Base-by-base conservation (phyloP, 2,329 filamentous ascomycete genomes). In the Colletotrichum gloeosporioides region DNA sequence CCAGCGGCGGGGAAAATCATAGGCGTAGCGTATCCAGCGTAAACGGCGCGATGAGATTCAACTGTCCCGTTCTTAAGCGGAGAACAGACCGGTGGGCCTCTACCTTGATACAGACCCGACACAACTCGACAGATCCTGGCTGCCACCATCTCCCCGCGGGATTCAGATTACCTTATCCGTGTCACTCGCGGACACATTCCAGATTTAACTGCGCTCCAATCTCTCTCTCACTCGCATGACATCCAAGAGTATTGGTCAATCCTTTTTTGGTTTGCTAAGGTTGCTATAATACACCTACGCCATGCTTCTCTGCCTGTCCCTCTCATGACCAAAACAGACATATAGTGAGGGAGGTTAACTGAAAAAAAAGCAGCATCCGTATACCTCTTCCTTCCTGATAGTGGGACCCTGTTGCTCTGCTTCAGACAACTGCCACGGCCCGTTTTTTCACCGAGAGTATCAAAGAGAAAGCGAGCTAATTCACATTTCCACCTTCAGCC, bases 221-320 rank as follows among this genome's bases (percentile, higher is more conserved):
- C 18, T 32, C 61, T 32, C 25, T n/a, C n/a, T 15, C 27, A 32
- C 6, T 15, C 39, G 12, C 59, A 32, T 8, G 57, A 29, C 61
- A 63, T n/a, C 31, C 16, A 15, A 34, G 22, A 29, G 18, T 36
- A 32, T 65, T 69, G 71, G 59, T 76, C 74, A 69, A 65, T 63
- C 70, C 69, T 69, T 64, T 34, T 66, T 75, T 71, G 22, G 15
- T 64, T 49, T 36, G 16, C 15, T 59, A 34, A 39, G 39, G 39
- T 74, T 53, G 39, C 53, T 76, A 76, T 64, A 44, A 73, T 73
- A 77, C 69, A 77, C 68, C 73, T 72, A 67, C 76, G 76, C 76
- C 76, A 73, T 73, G 73, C 76, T 73, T 71, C 75, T 69, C 55
- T 64, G 64, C 57, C 71, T 29, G 73, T 73, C 68, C 69, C 69